Conservation (phyloP, 2,329 filamentous ascomycete genomes). For the Cadophora gregata region DNA sequence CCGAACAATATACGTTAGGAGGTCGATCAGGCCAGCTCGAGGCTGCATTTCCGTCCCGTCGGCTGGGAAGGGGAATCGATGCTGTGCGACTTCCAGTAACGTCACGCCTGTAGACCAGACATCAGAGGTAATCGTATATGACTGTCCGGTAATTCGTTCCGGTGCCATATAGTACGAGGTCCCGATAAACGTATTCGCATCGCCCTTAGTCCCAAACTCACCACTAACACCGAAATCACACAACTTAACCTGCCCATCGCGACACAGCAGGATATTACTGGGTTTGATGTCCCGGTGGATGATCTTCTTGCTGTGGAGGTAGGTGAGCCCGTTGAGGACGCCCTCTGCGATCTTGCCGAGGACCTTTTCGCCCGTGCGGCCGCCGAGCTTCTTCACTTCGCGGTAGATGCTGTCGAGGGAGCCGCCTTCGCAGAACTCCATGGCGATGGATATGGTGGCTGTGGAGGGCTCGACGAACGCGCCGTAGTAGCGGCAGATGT, state of each 20-base stretch:
- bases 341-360: constrained; percentile 96
- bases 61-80: constrained; percentile 96
- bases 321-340: constrained; percentile 90
- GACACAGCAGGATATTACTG: constrained; percentile 92
- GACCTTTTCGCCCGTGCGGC: constrained; percentile 95
- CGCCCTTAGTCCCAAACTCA: constrained; percentile 97
- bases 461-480: constrained; percentile 94
- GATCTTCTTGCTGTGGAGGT: constrained; percentile 94
- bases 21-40: constrained; percentile 88
- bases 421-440: constrained; percentile 98
- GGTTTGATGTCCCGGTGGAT: constrained; percentile 99
- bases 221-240: constrained; percentile 98
- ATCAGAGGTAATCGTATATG: constrained; percentile 97
- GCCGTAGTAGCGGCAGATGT: constrained; percentile 97
- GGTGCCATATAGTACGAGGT: constrained; percentile 99
- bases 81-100: constrained; percentile 97
- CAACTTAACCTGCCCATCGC: constrained; percentile 92
- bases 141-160: constrained; percentile 95
- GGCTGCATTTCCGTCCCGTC: constrained; percentile 97
- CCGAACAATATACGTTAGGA: constrained; percentile 95
- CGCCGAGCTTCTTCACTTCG: constrained; percentile 94
- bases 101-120: constrained; percentile 98
- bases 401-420: constrained; percentile 96
- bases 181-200: constrained; percentile 98
- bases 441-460: constrained; percentile 95